Base-by-base conservation (phyloP, 768 basidiomycete species). In the Rhizopogon sp. region DNA sequence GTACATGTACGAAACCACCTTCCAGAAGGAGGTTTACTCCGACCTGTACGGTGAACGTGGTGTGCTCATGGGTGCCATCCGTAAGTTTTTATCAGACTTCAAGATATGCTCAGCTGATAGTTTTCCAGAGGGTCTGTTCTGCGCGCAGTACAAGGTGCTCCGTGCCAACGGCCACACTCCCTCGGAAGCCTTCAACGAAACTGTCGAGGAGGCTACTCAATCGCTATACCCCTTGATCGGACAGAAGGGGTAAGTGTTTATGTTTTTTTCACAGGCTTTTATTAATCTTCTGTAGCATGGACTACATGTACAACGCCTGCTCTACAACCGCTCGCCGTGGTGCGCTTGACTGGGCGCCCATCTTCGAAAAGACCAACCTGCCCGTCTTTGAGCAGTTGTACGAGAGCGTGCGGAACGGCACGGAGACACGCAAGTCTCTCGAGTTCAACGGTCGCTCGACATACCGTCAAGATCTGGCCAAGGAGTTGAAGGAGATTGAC, bases 1-100 rank as follows among this genome's bases (percentile, higher is more conserved):
- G 47, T 99, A 99, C 81, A 77, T 93, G 76, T 99, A 99, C 73
- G 97, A 98, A 76, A 99, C 97, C 28, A 97, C 97, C 60, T 98
- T 99, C 63, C 81, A 98, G 83, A 98, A 97, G 82, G 97, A 99
- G 79, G 97, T 98, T 59, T 98, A 90, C 85, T 98, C 97, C 52
- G 97, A 99, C 70, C 79, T 99, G 60, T 98, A 96, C 72, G 97
- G 97, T 74, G 97, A 99, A 80, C 94, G 97, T 80, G 97, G 97
- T 81, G 94, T 98, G 68, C 83, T 97, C 67, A 98, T 97, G 94
- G 94, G 94, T 66, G 94, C 85, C 67, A 97, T 98, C 66, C 93
- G 87, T 89, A 77, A 63, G 85, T 79, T 25, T 25, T 14, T 1
- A 16, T 35, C 28, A 22, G 50, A 44, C 17, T 1, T 29, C 29